These are phyloP conservation scores for Raphanus hybrid DNA, from an alignment of 441 rosid genomes.

Conservation along the genomic window DNA sequence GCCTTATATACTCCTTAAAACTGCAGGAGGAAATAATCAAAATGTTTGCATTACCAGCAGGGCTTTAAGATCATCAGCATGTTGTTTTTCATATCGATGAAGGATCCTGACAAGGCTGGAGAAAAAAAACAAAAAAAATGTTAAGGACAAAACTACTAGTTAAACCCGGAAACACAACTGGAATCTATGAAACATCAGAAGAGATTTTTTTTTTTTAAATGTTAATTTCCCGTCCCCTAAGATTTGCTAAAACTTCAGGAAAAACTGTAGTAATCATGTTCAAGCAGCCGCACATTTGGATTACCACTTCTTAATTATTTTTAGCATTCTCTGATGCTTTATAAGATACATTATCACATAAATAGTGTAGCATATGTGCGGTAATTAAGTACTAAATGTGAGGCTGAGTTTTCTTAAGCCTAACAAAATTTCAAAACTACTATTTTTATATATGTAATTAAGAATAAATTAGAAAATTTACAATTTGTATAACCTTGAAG, in stretches of 20 bases:
- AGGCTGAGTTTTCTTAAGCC: slow-evolving; percentile 6
- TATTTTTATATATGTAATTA: not conserved
- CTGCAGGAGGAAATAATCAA: too few relatives aligned
- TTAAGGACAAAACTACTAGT: too few relatives aligned
- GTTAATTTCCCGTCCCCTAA: not conserved
- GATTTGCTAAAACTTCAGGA: not conserved
- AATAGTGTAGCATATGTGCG: not conserved
- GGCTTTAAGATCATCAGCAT: too few relatives aligned
- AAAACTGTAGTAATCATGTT: not conserved
- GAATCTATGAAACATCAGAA: too few relatives aligned
- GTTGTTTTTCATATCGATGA: too few relatives aligned
- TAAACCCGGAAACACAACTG: too few relatives aligned
- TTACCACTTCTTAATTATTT: not conserved
- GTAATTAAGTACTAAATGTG: not conserved
- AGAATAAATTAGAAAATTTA: not conserved
- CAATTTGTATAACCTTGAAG: not conserved
- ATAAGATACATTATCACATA: not conserved
- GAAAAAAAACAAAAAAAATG: too few relatives aligned
- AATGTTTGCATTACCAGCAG: too few relatives aligned
- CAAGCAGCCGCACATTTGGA: not conserved
- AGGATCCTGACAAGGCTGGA: too few relatives aligned
- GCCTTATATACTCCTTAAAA: too few relatives aligned
- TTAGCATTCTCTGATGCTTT: not conserved
- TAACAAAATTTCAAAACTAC: not conserved
- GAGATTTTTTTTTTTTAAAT: not conserved